These are phyloP conservation scores for Ogataea degrootiae DNA, from an alignment of 805 yeast species.

Conservation along the genomic window DNA sequence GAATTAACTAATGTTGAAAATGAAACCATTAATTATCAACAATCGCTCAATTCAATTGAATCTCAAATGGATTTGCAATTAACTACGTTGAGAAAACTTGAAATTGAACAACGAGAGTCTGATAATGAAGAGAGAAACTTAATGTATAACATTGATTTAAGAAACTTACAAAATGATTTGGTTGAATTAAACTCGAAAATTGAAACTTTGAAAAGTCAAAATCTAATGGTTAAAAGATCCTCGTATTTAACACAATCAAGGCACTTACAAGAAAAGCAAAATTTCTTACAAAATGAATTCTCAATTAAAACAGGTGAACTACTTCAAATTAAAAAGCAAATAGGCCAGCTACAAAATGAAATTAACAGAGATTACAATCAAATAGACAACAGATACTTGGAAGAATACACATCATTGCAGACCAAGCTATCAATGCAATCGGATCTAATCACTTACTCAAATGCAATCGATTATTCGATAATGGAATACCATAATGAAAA, in stretches of 20 bases:
- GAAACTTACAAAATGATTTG: constrained; percentile 39
- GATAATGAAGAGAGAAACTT: constrained; percentile 58
- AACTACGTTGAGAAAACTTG: constrained; percentile 55
- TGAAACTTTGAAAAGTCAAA: constrained; percentile 33
- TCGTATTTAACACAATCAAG: constrained; percentile 56
- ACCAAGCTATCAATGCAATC: constrained; percentile 71
- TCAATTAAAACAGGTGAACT: constrained; percentile 84
- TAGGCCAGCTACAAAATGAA: constrained; percentile 50
- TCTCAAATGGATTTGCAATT: constrained; percentile 23
- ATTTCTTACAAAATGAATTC: constrained; percentile 54
- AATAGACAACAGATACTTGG: constrained; percentile 57
- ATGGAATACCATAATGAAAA: constrained; percentile 88
- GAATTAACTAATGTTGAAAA: constrained; percentile 12
- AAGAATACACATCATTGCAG: constrained; percentile 71
- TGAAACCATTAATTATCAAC: constrained; percentile 8
- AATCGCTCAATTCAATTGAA: constrained; percentile 26
- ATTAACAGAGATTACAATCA: constrained; percentile 65
- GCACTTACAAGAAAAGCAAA: constrained; percentile 44
- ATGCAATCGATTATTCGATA: constrained; percentile 86
- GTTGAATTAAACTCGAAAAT: constrained; percentile 21
- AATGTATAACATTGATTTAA: constrained; percentile 36
- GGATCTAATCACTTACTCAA: constrained; percentile 76
- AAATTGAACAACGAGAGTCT: constrained; percentile 47
- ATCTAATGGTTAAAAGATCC: constrained; percentile 54
- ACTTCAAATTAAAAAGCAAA: constrained; percentile 74